Conservation (phyloP, 106 monocot genomes). For the Dendrobium chrysotoxum region DNA sequence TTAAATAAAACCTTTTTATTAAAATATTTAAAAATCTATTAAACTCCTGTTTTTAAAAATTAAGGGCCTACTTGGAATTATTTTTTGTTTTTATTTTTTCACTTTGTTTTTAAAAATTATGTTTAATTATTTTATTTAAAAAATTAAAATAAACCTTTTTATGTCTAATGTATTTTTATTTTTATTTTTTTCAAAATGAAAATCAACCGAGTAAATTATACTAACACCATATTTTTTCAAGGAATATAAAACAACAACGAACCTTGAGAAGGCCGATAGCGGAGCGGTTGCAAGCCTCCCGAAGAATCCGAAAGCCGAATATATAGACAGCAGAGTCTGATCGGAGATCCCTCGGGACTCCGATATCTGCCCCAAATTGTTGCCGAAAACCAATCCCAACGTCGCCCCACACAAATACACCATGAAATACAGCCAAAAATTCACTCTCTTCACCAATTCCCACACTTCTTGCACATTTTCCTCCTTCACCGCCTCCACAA, state of each 20-base stretch:
- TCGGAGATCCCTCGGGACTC: slow-evolving; percentile 9
- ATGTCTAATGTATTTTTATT: too few relatives aligned
- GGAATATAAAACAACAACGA: neutral
- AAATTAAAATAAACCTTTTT: too few relatives aligned
- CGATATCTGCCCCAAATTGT: slow-evolving; percentile 28
- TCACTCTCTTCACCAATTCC: slow-evolving; percentile 5
- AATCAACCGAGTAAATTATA: too few relatives aligned
- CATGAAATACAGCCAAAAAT: slow-evolving; percentile 26
- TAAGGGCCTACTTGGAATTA: too few relatives aligned
- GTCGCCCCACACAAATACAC: slow-evolving; percentile 24
- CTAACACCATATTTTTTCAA: too few relatives aligned
- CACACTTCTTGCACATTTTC: neutral
- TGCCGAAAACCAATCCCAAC: slow-evolving; percentile 23
- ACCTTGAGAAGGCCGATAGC: slow-evolving; percentile 1
- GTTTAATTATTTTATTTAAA: too few relatives aligned
- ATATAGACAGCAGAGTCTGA: slow-evolving; percentile 14
- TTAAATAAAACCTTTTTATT: too few relatives aligned
- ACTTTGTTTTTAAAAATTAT: too few relatives aligned
- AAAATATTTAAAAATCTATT: too few relatives aligned
- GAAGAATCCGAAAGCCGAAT: slow-evolving; percentile 29
- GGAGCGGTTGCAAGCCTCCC: slow-evolving; percentile 14
- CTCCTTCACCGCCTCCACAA: neutral
- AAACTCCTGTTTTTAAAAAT: too few relatives aligned
- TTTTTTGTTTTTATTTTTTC: too few relatives aligned
- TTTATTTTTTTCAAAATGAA: too few relatives aligned